Base-by-base conservation (phyloP, 2,329 filamentous ascomycete species). In the Fusarium continuum region DNA sequence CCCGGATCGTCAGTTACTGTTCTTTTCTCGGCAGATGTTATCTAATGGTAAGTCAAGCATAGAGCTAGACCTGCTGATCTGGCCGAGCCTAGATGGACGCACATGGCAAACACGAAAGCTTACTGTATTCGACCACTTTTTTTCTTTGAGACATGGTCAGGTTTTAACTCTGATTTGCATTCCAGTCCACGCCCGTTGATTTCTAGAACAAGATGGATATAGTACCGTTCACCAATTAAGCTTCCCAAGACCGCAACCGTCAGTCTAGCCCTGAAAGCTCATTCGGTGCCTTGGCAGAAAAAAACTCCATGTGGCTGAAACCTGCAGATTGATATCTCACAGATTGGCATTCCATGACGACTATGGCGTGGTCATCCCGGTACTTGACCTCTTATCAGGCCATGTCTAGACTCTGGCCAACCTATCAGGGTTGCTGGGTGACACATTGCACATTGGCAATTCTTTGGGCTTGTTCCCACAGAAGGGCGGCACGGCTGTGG, bases 281-380 rank as follows among this genome's bases (percentile, higher is more conserved):
- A 35, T 46, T 17, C 20, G n/a, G 31, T 23, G n/a, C 13, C 17
- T 26, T 10, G 11, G 28, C 8, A n/a, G 20, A 8, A 8, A 14
- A 8, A 23, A 22, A n/a, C 10, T 25, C 2, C 7, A 2, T 1
- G 56, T 43, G 40, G 35, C 55, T 60, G 56, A 60, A 60, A 60
- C 55, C 8, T 32, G 47, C 2, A 2, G 10, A 9, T 5, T 20
- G 9, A 23, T 39, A 9, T 19, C 29, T 58, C 28, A 3, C 11
- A 13, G 31, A 8, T 34, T 28, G 14, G 17, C 55, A 55, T 60
- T 60, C 34, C 55, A 40, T 36, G 17, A 19, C 40, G 28, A 10
- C 11, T 3, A 35, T 47, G 31, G 35, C 29, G 31, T 41, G 17
- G 23, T 34, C 2, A 10, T 7, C 3, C 20, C 6, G 32, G 45